These are phyloP conservation scores for Chrysoporthe deuterocubensis DNA, from an alignment of 2,329 filamentous ascomycete species.

Conservation along the genomic window DNA sequence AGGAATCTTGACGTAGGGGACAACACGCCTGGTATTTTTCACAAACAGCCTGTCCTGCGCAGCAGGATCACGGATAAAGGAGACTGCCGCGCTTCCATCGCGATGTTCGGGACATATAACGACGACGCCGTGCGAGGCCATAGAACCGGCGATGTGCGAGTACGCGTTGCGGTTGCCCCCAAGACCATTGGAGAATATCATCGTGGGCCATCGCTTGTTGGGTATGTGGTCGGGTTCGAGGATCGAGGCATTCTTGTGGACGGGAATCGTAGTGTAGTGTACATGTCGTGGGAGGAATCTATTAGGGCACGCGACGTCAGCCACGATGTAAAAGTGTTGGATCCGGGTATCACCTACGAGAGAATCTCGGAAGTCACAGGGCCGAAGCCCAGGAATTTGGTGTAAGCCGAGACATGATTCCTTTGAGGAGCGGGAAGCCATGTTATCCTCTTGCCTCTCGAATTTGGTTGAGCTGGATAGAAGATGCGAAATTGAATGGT, in stretches of 20 bases:
- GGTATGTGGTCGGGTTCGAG: conserved; percentile 50
- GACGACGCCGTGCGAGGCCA: conserved; percentile 80
- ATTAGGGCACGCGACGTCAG: conserved; percentile 20
- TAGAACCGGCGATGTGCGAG: conserved; percentile 77
- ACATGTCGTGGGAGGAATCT: conserved; percentile 73
- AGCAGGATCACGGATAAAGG: conserved; percentile 67
- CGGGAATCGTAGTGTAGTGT: conserved; percentile 74
- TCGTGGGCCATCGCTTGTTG: conserved; percentile 72
- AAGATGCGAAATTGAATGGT: conserved; percentile 83
- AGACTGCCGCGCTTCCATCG: conserved; percentile 78
- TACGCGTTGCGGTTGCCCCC: conserved; percentile 83
- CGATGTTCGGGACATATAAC: conserved; percentile 83
- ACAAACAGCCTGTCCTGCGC: conserved; percentile 45
- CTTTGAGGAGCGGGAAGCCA: conserved; percentile 82
- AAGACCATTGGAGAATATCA: conserved; percentile 85
- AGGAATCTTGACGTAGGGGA: conserved; percentile 58
- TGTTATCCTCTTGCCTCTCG: conserved; percentile 62
- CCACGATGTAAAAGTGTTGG: background rate
- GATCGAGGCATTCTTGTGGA: conserved; percentile 70
- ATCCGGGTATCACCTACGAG: conserved; percentile 53
- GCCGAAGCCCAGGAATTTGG: conserved; percentile 72
- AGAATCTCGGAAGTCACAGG: conserved; percentile 60
- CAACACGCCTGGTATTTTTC: conserved; percentile 39
- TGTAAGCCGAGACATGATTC: conserved; percentile 75
- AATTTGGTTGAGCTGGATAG: conserved; percentile 68